phyloP scores from a whole-genome alignment of 2,329 filamentous ascomycete species.

The Aschersonia sp. region DNA sequence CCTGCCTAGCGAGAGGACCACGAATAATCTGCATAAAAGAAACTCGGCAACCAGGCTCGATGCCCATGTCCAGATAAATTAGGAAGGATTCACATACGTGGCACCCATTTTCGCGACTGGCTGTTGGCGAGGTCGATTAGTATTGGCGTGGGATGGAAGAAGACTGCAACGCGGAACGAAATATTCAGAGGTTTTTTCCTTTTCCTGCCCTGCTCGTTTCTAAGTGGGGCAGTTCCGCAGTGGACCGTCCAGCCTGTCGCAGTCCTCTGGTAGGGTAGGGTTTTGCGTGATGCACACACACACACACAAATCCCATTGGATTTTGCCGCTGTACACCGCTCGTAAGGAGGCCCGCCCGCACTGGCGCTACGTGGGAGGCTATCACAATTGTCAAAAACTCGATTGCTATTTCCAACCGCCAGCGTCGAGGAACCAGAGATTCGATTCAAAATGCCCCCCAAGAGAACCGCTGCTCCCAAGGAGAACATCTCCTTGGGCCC shows the following conservation, averaged over 20 bases:
- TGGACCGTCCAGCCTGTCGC: not conserved
- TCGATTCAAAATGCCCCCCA: constrained; percentile 70
- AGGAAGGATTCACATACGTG: constrained; percentile 38
- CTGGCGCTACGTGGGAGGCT: constrained; percentile 7
- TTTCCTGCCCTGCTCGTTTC: not conserved
- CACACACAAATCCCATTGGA: constrained; percentile 6
- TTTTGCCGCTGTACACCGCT: constrained; percentile 26
- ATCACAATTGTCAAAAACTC: constrained; percentile 9
- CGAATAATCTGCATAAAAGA: constrained; percentile 52
- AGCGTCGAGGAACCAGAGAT: constrained; percentile 18
- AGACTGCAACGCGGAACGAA: not conserved
- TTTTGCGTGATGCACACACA: constrained; percentile 12
- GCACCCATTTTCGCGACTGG: constrained; percentile 26
- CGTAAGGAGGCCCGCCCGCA: constrained; percentile 6
- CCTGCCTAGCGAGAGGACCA: constrained; percentile 67
- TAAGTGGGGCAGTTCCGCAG: not conserved
- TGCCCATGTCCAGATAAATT: constrained; percentile 16
- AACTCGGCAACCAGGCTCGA: constrained; percentile 32
- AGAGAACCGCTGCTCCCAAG: constrained; percentile 74
- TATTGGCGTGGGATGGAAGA: constrained; percentile 16
- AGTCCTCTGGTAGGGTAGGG: constrained; percentile 17
- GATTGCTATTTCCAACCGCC: constrained; percentile 18
- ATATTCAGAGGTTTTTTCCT: constrained; percentile 4
- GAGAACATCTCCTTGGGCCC: constrained; percentile 99
- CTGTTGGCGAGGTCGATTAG: constrained; percentile 24